Conservation (phyloP, 805 yeast species). For the Starmerella vitae region DNA sequence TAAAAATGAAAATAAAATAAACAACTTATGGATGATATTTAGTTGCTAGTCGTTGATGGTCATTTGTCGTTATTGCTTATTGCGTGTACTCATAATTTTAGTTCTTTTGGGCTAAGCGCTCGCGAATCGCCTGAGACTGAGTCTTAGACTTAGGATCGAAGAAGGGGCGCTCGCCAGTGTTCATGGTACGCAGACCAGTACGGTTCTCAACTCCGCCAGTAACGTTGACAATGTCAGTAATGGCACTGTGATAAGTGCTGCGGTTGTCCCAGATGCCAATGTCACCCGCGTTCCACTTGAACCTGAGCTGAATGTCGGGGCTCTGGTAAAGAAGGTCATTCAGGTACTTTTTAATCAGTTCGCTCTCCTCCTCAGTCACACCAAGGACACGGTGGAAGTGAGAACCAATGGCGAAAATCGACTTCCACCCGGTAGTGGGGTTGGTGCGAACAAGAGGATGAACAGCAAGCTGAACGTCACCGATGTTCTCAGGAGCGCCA, state of each 20-base stretch:
- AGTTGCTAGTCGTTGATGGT: no score
- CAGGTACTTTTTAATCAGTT: constrained; percentile 35
- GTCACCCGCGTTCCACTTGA: constrained; percentile 41
- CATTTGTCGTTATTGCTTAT: no score
- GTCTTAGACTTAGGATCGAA: constrained; percentile 23
- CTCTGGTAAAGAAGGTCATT: constrained; percentile 37
- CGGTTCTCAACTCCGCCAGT: constrained; percentile 18
- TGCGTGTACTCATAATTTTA: not conserved
- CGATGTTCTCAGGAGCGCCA: constrained; percentile 21
- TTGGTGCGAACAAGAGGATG: constrained; percentile 53
- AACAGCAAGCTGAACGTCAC: constrained; percentile 30
- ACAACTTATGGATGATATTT: no score
- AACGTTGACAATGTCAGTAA: constrained; percentile 29
- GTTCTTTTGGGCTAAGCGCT: constrained; percentile 4
- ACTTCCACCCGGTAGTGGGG: constrained; percentile 53
- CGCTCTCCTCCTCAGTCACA: constrained; percentile 38
- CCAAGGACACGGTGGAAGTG: constrained; percentile 42
- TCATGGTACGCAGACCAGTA: constrained; percentile 23
- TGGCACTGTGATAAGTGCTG: constrained; percentile 40
- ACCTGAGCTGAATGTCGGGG: constrained; percentile 43
- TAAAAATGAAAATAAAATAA: no score
- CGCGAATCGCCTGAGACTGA: constrained; percentile 15
- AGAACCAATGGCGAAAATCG: constrained; percentile 40
- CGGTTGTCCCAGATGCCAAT: constrained; percentile 52
- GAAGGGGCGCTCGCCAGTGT: constrained; percentile 25